These are phyloP conservation scores for Tetramitus jugosus DNA, from an alignment of 208 protist genomes.

Conservation along the genomic window DNA sequence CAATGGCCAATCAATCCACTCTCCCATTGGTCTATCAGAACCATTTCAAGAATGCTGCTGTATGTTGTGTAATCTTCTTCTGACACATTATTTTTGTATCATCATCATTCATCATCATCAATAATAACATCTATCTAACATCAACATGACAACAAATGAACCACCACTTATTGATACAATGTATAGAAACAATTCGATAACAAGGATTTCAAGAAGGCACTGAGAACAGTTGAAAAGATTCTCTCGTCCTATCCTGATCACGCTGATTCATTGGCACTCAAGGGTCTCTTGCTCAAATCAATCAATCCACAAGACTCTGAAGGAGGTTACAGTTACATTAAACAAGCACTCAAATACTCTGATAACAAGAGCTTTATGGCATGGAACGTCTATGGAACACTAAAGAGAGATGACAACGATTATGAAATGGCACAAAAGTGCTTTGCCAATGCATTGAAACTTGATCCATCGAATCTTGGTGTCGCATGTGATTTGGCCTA, in stretches of 20 bases:
- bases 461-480: conserved; percentile 45
- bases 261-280: not conserved
- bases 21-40: too few relatives aligned
- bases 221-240: not conserved
- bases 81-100: too few relatives aligned
- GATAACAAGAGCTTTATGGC: not conserved
- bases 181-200: conserved; percentile 11
- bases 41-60: too few relatives aligned
- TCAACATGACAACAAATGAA: too few relatives aligned
- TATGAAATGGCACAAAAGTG: not conserved
- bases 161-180: too few relatives aligned
- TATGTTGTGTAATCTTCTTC: too few relatives aligned
- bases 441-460: not conserved
- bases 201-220: not conserved
- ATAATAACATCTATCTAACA: too few relatives aligned
- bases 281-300: not conserved
- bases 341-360: not conserved
- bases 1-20: too few relatives aligned
- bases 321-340: not conserved
- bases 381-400: conserved; percentile 1
- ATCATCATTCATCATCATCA: too few relatives aligned
- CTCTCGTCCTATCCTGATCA: not conserved
- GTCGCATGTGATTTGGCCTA: conserved; percentile 74
- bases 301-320: not conserved
- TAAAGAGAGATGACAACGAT: not conserved